These are phyloP conservation scores for Staphylotrichum longicolle DNA, from an alignment of 495 filamentous ascomycete genomes.

Conservation along the genomic window DNA sequence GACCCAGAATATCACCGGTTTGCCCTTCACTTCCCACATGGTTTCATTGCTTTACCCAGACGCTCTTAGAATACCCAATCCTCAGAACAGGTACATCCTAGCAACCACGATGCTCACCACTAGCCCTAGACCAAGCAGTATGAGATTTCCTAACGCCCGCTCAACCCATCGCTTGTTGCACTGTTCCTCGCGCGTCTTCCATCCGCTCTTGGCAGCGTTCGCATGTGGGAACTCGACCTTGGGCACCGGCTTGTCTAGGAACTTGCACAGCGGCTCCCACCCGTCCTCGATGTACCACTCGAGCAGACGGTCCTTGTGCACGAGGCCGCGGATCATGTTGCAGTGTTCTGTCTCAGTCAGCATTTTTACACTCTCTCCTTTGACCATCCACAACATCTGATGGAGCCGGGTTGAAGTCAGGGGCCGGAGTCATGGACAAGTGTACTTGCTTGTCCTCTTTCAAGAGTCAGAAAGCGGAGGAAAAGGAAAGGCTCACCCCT, in stretches of 20 bases:
- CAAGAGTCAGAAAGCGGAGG: no score
- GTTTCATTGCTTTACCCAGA: no score
- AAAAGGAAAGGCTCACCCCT: slow-evolving; percentile 18
- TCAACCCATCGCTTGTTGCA: slow-evolving; percentile 34
- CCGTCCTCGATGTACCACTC: slow-evolving; percentile 49
- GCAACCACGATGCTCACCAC: slow-evolving; percentile 7
- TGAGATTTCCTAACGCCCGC: slow-evolving; percentile 30
- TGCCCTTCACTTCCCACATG: no score
- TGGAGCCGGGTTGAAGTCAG: not conserved
- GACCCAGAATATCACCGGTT: no score
- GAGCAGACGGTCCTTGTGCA: slow-evolving; percentile 46
- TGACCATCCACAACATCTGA: no score
- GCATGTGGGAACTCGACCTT: slow-evolving; percentile 42
- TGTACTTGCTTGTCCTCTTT: not conserved
- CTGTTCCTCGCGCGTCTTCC: slow-evolving; percentile 32
- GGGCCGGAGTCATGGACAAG: not conserved
- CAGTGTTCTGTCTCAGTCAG: slow-evolving; percentile 23
- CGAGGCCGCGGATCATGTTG: slow-evolving; percentile 36
- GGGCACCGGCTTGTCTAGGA: slow-evolving; percentile 46
- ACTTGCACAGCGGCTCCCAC: slow-evolving; percentile 52
- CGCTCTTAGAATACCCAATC: not conserved
- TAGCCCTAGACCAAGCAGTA: slow-evolving; percentile 10
- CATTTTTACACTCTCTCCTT: not conserved
- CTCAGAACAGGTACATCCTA: not conserved
- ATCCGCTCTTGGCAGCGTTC: slow-evolving; percentile 29